Base-by-base conservation (phyloP, 768 basidiomycete species). In the Termitomyces sp. region DNA sequence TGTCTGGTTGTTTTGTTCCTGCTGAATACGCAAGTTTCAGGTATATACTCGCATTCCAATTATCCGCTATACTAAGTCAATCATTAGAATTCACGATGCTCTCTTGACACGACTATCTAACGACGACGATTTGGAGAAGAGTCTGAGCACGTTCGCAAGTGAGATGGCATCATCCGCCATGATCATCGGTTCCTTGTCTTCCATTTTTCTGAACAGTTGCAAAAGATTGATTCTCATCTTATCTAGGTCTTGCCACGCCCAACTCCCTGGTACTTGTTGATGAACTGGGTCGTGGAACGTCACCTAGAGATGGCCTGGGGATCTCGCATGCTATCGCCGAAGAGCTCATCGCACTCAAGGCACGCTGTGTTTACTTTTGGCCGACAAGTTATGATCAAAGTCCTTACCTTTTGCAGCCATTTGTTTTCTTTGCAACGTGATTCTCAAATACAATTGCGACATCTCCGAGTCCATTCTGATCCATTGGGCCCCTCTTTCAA, bases 151-250 rank as follows among this genome's bases (percentile, higher is more conserved):
- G 0, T 99, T 99, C 72, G 93, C 94, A 1, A 87, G 84, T 61
- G 96, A 99, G 72, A 98, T 99, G 92, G 84, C 89, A 1, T 85
- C 90, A 2, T 87, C 87, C 25, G 90, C 93, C 0, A 94, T 95
- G 90, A 94, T 98, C 53, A 74, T 96, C 45, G 89, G 93, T 86
- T 58, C 53, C 69, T 6, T 7, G 32, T 35, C 35, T 21, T n/a
- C 40, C 14, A 7, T 37, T 19, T 4, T 17, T 12, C 4, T 25
- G 41, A 42, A 31, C 19, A 8, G 16, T 14, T 32, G 29, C 5
- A 38, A 42, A 27, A 12, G 25, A 5, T 40, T 14, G 53, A 43
- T 46, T 4, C 17, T 49, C 27, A 25, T 27, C 19, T 31, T 10
- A 32, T 49, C 16, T 60, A 87, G 90, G 91, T 0, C 75, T 96